Evolutionary conservation across 1,139 yeast genomes (phyloP).

Genomic region (Hyphopichia wangnamkhiaoensis): DNA sequence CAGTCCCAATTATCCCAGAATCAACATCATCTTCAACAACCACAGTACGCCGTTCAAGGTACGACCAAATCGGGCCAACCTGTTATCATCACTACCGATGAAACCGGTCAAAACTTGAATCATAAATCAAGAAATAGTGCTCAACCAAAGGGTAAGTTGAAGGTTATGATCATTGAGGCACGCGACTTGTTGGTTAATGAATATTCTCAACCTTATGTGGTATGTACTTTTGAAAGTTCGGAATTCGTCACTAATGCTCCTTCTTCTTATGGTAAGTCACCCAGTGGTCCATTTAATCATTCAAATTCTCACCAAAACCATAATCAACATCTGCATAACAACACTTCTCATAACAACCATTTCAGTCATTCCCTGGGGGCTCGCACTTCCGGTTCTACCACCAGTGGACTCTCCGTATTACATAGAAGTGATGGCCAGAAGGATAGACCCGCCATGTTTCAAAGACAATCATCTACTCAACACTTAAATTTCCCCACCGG

Average conservation of each 20-base stretch:
- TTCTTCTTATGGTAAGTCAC: constrained; percentile 54
- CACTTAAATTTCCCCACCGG: constrained; percentile 35
- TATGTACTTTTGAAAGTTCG: constrained; percentile 89
- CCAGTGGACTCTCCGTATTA: constrained; percentile 6
- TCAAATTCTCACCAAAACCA: constrained; percentile 4
- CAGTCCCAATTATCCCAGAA: constrained; percentile 3
- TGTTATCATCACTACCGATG: constrained; percentile 48
- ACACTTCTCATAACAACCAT: constrained; percentile 4
- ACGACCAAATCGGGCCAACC: constrained; percentile 23
- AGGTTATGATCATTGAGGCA: constrained; percentile 81
- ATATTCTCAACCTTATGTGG: constrained; percentile 80
- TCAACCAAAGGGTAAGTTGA: constrained; percentile 78
- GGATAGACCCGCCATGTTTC: constrained; percentile 50
- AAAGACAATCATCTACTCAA: constrained; percentile 67
- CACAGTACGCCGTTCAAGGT: constrained; percentile 10
- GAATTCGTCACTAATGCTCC: constrained; percentile 88
- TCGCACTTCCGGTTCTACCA: constrained; percentile 6
- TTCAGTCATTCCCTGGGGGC: no score
- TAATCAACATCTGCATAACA: constrained; percentile 5
- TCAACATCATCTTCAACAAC: constrained; percentile 15
- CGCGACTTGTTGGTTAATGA: constrained; percentile 58
- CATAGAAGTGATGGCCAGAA: not conserved
- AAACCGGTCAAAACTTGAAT: constrained; percentile 38
- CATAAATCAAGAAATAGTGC: constrained; percentile 29
- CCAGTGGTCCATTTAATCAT: constrained; percentile 22